phyloP scores from a whole-genome alignment of 1,284 basidiomycete genomes.

The Boletus semigastroideus region DNA sequence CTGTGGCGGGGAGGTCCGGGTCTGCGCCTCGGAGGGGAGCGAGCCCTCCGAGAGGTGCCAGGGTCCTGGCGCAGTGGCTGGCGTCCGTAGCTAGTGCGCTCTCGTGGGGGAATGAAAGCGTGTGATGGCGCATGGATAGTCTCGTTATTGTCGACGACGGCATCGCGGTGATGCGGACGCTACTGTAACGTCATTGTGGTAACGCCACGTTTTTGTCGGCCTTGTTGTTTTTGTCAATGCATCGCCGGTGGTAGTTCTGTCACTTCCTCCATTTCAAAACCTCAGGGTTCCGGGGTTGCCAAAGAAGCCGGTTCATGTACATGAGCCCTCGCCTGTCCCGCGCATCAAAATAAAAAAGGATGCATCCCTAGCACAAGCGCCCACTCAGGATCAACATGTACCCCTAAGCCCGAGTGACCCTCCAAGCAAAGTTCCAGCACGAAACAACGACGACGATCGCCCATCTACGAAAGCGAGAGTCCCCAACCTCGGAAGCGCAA shows the following conservation, averaged over 20 bases:
- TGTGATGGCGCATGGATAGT: no score
- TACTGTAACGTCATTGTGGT: no score
- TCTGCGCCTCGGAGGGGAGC: no score
- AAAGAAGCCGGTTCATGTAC: conserved; percentile 32
- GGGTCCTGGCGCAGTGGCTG: no score
- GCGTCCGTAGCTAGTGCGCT: no score
- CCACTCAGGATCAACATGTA: conserved; percentile 20
- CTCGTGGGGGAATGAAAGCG: no score
- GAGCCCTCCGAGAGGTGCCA: no score
- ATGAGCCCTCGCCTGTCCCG: conserved; percentile 26
- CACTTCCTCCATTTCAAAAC: conserved; percentile 14
- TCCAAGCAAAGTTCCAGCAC: conserved; percentile 27
- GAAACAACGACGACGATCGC: conserved; percentile 44
- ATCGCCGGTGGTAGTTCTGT: conserved; percentile 13
- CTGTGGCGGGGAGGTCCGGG: no score
- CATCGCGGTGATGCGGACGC: no score
- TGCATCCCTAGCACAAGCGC: conserved; percentile 20
- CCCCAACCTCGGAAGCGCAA: conserved; percentile 27
- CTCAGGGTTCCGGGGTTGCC: conserved; percentile 31
- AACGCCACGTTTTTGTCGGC: no score
- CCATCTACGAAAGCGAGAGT: conserved; percentile 51
- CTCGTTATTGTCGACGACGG: no score
- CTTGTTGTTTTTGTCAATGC: no score
- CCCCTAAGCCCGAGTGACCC: conserved; percentile 23
- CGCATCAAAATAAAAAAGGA: conserved; percentile 39